A percentile compares a stretch with the other conserved stretches of the same genome.
Conservation (phyloP, 2,329 filamentous ascomycete genomes). For the Hortaea werneckii region DNA sequence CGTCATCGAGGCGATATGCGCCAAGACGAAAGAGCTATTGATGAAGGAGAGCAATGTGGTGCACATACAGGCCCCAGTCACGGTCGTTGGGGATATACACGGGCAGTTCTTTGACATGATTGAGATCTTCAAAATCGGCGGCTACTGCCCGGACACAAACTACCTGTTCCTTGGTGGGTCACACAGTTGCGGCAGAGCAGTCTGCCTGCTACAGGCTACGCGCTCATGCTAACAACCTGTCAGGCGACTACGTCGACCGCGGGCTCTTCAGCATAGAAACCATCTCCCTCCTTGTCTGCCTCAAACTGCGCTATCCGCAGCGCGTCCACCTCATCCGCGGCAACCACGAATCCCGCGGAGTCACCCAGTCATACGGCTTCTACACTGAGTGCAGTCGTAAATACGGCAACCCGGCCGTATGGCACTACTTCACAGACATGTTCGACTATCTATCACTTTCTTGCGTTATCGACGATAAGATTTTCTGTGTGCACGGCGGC, state of each 20-base stretch:
- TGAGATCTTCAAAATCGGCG: conserved; percentile 97
- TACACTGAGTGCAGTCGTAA: conserved; percentile 97
- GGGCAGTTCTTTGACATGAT: conserved; percentile 98
- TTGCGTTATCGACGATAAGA: conserved; percentile 97
- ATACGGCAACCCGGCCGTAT: conserved; percentile 96
- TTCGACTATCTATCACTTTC: conserved; percentile 96
- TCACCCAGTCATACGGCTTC: conserved; percentile 98
- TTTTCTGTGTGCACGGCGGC: conserved; percentile 96
- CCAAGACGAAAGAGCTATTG: conserved; percentile 95
- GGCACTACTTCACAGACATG: conserved; percentile 99
- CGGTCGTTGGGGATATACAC: conserved; percentile 96
- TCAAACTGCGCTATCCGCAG: conserved; percentile 92
- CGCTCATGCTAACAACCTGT: neutral
- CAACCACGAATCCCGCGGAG: conserved; percentile 94
- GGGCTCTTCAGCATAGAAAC: conserved; percentile 98
- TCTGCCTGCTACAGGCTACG: no score
- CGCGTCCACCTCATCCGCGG: conserved; percentile 93
- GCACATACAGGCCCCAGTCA: conserved; percentile 88
- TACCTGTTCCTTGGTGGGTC: conserved; percentile 83
- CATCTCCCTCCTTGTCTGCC: conserved; percentile 91
- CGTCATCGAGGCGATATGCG: conserved; percentile 97
- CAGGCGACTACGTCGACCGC: conserved; percentile 70
- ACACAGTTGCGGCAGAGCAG: conserved; percentile 9
- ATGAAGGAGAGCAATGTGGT: conserved; percentile 99
- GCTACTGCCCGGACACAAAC: conserved; percentile 94